Percentiles rank a stretch among this genome's conserved stretches.
phyloP scores from a whole-genome alignment of 2,329 filamentous ascomycete genomes.

The Aspergillus versicolor region DNA sequence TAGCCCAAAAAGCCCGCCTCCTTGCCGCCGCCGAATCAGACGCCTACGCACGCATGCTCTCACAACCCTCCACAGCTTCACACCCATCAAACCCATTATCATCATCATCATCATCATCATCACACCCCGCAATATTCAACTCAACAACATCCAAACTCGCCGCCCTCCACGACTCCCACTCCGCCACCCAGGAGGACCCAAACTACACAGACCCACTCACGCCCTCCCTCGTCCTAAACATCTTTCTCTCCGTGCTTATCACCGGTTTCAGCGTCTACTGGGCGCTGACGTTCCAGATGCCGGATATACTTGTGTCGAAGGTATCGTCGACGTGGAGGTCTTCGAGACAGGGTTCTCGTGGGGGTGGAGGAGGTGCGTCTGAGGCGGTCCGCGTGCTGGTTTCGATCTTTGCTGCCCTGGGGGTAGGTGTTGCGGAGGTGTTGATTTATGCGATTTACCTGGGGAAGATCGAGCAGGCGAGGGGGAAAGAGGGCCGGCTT shows the following conservation, averaged over 20 bases:
- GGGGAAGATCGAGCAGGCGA: constrained; percentile 42
- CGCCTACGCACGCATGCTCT: constrained; percentile 77
- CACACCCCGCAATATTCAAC: constrained; percentile 43
- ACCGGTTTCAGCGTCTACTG: constrained; percentile 50
- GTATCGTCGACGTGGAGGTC: constrained; percentile 19
- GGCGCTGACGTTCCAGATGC: constrained; percentile 40
- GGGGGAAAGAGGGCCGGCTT: constrained; percentile 36
- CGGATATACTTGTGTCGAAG: constrained; percentile 25
- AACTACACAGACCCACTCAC: constrained; percentile 45
- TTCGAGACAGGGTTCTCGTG: background rate
- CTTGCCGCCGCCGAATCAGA: constrained; percentile 79
- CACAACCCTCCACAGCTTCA: constrained; percentile 55
- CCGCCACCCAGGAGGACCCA: constrained; percentile 24
- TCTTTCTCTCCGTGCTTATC: constrained; percentile 80
- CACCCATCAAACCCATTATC: constrained; percentile 52
- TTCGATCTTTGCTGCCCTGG: constrained; percentile 39
- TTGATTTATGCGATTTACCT: constrained; percentile 49
- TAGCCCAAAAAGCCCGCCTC: constrained; percentile 80
- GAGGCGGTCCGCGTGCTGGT: constrained; percentile 41
- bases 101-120: background rate
- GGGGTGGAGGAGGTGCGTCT: constrained; percentile 20
- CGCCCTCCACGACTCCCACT: constrained; percentile 41
- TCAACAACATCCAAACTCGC: constrained; percentile 57
- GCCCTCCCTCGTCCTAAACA: constrained; percentile 74
- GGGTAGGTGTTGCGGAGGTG: constrained; percentile 49